Conservation (phyloP, 768 basidiomycete genomes). For the Rhodocollybia butyracea region DNA sequence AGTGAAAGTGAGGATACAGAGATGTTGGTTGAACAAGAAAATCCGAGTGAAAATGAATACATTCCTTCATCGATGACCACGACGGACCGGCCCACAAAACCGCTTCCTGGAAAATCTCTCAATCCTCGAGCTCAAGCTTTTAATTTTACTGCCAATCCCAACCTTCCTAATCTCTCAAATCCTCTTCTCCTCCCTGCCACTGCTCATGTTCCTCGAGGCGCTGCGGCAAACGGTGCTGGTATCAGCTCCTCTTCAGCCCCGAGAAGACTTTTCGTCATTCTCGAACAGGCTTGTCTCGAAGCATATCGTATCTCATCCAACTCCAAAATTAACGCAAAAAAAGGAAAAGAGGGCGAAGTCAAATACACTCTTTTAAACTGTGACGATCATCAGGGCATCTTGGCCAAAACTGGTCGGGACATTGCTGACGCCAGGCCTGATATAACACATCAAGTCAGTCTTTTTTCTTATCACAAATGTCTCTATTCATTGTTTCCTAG, state of each 20-base stretch:
- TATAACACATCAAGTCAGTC: slow-evolving; percentile 92
- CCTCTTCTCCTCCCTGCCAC: slow-evolving; percentile 82
- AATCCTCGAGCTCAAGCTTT: slow-evolving; percentile 7
- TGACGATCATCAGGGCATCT: slow-evolving; percentile 97
- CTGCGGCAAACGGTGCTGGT: slow-evolving; percentile 7
- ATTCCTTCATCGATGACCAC: slow-evolving; percentile 15
- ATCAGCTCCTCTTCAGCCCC: slow-evolving; percentile 6
- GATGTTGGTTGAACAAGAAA: slow-evolving; percentile 21
- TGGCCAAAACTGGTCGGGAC: slow-evolving; percentile 96
- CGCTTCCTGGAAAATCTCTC: slow-evolving; percentile 41
- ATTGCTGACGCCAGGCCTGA: slow-evolving; percentile 99
- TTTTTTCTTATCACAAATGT: not conserved
- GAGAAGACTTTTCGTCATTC: slow-evolving; percentile 80
- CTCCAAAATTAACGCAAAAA: slow-evolving; percentile 44
- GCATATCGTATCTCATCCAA: slow-evolving; percentile 82
- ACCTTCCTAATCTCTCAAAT: slow-evolving; percentile 53
- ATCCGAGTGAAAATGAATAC: slow-evolving; percentile 13
- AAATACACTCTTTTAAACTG: slow-evolving; percentile 98
- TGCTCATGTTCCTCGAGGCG: slow-evolving; percentile 63
- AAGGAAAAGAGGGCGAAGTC: slow-evolving; percentile 66
- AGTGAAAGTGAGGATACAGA: slow-evolving; percentile 31
- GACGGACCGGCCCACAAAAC: slow-evolving; percentile 54
- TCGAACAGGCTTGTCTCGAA: slow-evolving; percentile 95
- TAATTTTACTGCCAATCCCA: slow-evolving; percentile 34
- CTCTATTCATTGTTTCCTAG: slow-evolving; percentile 34